Base-by-base conservation (phyloP, 2,329 filamentous ascomycete species). In the Nemania abortiva region DNA sequence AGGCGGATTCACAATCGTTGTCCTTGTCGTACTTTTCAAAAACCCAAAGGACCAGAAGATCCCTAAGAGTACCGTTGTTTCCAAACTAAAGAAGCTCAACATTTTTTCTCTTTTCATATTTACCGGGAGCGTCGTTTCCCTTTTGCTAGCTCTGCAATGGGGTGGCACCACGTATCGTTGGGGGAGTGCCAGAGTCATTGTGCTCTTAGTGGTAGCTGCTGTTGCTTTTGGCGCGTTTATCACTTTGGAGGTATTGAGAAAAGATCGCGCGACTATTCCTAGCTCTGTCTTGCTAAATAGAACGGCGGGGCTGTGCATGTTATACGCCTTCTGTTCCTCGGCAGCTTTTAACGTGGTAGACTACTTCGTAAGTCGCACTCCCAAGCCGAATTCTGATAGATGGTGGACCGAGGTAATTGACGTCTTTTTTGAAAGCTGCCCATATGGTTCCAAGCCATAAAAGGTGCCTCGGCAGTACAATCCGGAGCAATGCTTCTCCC, bases 141-240 rank as follows among this genome's bases (percentile, higher is more conserved):
- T 77, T 6, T 24, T 77, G 6, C 58, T 77, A 9, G 75, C 75
- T 9, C 59, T 77, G 11, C 64, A 76, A 54, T 77, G 75, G 75
- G 75, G 74, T 47, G 75, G 75, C 0, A 57, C 70, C 6, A 67
- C 66, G 50, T 77, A 76, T 47, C 22, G 47, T n/a, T 66, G 68
- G 64, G 13, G 13, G 5, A 68, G 52, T 45, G 34, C 47, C 13
- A 62, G 31, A 29, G 56, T 69, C 37, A 66, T 66, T 34, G 63
- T 47, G 24, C 67, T 69, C 22, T 20, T 69, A n/a, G 63, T 63
- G 22, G 63, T 70, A 20, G 34, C 60, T n/a, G 59, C 22, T 31
- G 49, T 70, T 3, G 18, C 11, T 2, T 60, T 66, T 18, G 54
- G 52, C 9, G 24, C 9, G 6, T 71, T 66, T 22, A 1, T 64